Evolutionary conservation across 139 green algal species (phyloP).

Genomic region (Chlamydomonas sp.): DNA sequence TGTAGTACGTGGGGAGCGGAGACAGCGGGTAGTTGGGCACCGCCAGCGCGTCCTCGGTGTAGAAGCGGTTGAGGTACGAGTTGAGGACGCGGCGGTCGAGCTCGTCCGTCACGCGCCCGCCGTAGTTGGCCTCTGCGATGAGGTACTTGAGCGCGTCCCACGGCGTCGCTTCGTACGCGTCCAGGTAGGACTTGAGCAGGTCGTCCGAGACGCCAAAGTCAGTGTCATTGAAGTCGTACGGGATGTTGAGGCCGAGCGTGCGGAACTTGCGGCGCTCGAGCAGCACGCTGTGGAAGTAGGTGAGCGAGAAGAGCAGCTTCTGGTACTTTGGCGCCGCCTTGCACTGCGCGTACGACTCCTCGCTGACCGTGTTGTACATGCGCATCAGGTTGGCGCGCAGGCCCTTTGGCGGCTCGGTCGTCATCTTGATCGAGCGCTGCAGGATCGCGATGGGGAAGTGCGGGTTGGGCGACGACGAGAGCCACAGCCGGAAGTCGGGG

Average conservation of each 20-base stretch:
- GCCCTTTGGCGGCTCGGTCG: conserved; percentile 77
- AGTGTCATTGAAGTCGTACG: conserved; percentile 90
- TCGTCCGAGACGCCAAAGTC: conserved; percentile 79
- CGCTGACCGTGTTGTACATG: conserved; percentile 65
- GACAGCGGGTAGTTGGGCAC: conserved; percentile 64
- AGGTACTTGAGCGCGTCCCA: conserved; percentile 81
- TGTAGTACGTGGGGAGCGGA: conserved; percentile 57
- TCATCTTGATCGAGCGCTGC: conserved; percentile 82
- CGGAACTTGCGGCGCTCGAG: conserved; percentile 83
- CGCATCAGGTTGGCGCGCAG: conserved; percentile 77
- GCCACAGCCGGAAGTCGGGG: conserved; percentile 75
- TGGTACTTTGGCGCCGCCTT: conserved; percentile 57
- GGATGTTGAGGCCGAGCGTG: conserved; percentile 82
- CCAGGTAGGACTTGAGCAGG: conserved; percentile 76
- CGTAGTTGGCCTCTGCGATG: conserved; percentile 77
- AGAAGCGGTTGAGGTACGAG: conserved; percentile 56
- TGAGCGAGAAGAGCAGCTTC: conserved; percentile 79
- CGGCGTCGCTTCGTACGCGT: conserved; percentile 69
- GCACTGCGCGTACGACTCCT: conserved; percentile 60
- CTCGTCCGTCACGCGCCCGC: conserved; percentile 70
- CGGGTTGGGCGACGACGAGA: conserved; percentile 61
- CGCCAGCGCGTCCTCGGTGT: conserved; percentile 63
- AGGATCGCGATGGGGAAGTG: conserved; percentile 80
- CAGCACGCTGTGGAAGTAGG: conserved; percentile 81
- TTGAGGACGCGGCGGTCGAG: conserved; percentile 40